Evolutionary conservation across 441 rosid genomes (phyloP), one percentile per base, ranked within the genome.

Genomic region (Populus hybrid): DNA sequence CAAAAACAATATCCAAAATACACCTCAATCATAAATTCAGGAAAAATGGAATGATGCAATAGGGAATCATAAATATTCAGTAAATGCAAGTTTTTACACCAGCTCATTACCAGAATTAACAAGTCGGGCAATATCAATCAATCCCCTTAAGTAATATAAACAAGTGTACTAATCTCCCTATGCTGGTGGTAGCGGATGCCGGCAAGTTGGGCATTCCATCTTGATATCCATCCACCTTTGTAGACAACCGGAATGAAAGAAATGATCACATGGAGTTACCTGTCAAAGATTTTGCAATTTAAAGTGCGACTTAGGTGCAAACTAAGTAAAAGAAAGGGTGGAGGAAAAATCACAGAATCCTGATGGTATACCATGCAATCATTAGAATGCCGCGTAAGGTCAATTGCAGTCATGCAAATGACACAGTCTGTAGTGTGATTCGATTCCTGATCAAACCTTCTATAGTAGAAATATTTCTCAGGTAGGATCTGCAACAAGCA

Each of bases 121-220:
- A 57, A 70, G 83, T 59, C 36, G 81, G 78, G 57, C 24, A 73
- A 54, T 42, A 66, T 77, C 83, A 67, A 79, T 70, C 76, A 87
- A 68, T 80, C 83, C 83, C 80, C 83, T 82, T 85, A 77, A 69
- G 80, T 76, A 72, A 70, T 77, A 81, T 75, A 64, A 74, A 86
- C 85, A 77, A 38, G 81, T 65, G 65, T 78, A 77, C 72, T 20
- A 0, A 40, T 78, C 64, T 61, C 80, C 78, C 89, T 87, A 92
- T 69, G 95, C 97, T 72, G 99, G 93, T 32, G 99, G 99, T 65
- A 96, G 84, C 5, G 92, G 80, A 59, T 98, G 94, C 80, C 99
- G 93, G 84, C 99, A 96, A 70, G 99, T 96, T 67, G 98, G 99
- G 76, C 99, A 92, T 84, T 96, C 99, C 99, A 96, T 96, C 88